Conservation (phyloP, 2,329 filamentous ascomycete genomes). For the Cercospora sp. region DNA sequence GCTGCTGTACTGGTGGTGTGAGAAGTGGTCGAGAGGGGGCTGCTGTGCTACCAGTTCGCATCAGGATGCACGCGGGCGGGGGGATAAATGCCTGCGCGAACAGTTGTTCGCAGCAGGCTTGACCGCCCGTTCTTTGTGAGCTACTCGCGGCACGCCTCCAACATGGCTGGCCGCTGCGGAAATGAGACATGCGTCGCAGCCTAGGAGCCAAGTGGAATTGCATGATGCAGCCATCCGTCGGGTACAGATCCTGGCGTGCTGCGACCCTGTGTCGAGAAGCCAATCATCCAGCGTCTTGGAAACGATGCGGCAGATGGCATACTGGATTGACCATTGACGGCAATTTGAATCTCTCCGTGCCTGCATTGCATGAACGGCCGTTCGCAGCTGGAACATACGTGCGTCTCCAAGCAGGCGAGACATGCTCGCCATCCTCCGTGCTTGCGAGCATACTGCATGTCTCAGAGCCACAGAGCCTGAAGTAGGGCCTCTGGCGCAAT, state of each 20-base stretch:
- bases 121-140: constrained; percentile 25
- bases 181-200: constrained; percentile 26
- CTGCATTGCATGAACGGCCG: constrained; percentile 11
- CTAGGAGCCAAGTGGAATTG: constrained; percentile 1
- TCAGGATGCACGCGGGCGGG: constrained; percentile 13
- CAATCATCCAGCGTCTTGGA: neutral
- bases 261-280: constrained; percentile 21
- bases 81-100: constrained; percentile 24
- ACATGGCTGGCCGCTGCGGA: constrained; percentile 19
- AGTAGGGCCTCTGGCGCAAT: neutral
- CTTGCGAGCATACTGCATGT: constrained; percentile 16
- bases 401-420: constrained; percentile 9
- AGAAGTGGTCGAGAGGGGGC: constrained; percentile 1
- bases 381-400: constrained; percentile 13
- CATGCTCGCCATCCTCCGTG: constrained; percentile 7
- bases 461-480: neutral
- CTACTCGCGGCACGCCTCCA: neutral
- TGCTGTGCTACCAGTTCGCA: constrained; percentile 26
- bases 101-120: constrained; percentile 31
- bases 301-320: neutral
- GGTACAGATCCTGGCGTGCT: neutral
- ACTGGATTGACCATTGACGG: neutral
- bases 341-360: neutral
- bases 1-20: constrained; percentile 1
- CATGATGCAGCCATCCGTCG: constrained; percentile 23